A percentile compares a stretch with the other conserved stretches of the same genome.
phyloP scores from a whole-genome alignment of 306 rosid genomes.

The Gleditsia sinensis region DNA sequence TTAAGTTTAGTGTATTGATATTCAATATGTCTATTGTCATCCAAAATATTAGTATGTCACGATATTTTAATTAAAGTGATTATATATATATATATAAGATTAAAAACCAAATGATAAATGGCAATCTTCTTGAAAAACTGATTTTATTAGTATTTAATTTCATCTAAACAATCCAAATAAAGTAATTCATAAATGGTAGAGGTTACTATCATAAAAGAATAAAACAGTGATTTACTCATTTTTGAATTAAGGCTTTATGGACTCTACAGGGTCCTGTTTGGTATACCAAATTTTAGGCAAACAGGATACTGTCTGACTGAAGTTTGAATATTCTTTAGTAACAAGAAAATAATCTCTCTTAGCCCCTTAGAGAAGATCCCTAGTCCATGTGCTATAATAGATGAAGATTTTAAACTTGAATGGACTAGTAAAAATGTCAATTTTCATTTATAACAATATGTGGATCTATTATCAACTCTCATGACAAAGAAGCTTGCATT shows the following conservation, averaged over 20 bases:
- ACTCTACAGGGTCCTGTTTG: not conserved
- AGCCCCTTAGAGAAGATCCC: constrained; percentile 3
- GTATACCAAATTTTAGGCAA: constrained; percentile 22
- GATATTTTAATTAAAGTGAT: too few relatives aligned
- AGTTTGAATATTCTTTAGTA: constrained; percentile 10
- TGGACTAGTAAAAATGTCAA: not conserved
- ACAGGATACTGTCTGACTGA: not conserved
- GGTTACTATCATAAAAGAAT: not conserved
- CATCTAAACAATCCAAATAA: not conserved
- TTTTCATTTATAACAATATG: not conserved
- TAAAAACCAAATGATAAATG: too few relatives aligned
- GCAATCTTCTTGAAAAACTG: not conserved
- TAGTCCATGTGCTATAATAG: constrained; percentile 9
- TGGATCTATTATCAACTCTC: not conserved
- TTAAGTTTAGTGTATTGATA: too few relatives aligned
- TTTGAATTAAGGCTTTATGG: not conserved
- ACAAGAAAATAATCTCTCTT: not conserved
- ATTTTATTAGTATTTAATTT: not conserved
- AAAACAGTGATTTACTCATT: not conserved
- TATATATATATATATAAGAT: too few relatives aligned
- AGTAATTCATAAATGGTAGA: not conserved
- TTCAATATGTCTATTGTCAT: too few relatives aligned
- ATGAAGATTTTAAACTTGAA: not conserved
- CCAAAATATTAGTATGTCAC: too few relatives aligned
- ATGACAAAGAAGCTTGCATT: not conserved